These are phyloP conservation scores for Barnettozyma salicaria DNA, from an alignment of 805 yeast species.

Conservation along the genomic window DNA sequence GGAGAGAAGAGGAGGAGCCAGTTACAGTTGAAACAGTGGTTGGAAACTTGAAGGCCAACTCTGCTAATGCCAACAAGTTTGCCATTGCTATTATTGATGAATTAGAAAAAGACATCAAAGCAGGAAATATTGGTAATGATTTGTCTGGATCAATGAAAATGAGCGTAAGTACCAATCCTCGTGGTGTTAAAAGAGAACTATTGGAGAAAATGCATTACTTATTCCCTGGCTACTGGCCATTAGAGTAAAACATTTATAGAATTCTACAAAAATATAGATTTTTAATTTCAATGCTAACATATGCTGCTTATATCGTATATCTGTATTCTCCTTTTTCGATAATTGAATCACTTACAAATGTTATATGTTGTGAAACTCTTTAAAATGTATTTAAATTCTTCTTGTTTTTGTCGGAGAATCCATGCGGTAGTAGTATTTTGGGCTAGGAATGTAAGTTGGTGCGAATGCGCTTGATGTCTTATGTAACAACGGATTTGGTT, in stretches of 20 bases:
- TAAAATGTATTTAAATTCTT: conserved; percentile 19
- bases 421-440: conserved; percentile 27
- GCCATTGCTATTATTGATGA: conserved; percentile 64
- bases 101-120: conserved; percentile 54
- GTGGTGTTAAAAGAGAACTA: conserved; percentile 65
- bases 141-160: conserved; percentile 72
- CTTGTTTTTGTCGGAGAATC: conserved; percentile 28
- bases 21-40: conserved; percentile 98
- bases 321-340: neutral
- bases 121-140: conserved; percentile 62
- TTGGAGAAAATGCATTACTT: conserved; percentile 77
- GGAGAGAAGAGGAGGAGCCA: conserved; percentile 94
- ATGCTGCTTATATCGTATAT: neutral
- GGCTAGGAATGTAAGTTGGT: conserved; percentile 28
- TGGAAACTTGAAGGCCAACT: conserved; percentile 81
- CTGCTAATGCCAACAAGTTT: conserved; percentile 75
- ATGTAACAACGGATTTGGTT: conserved; percentile 1
- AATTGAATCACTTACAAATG: neutral
- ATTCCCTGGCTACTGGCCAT: conserved; percentile 88
- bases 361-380: neutral
- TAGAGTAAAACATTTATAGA: conserved; percentile 11
- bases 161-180: conserved; percentile 71
- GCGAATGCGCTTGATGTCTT: conserved; percentile 10
- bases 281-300: too few relatives aligned
- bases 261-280: too few relatives aligned